Evolutionary conservation across 1,284 basidiomycete species (phyloP).

Genomic region (Puccinia novopanici): DNA sequence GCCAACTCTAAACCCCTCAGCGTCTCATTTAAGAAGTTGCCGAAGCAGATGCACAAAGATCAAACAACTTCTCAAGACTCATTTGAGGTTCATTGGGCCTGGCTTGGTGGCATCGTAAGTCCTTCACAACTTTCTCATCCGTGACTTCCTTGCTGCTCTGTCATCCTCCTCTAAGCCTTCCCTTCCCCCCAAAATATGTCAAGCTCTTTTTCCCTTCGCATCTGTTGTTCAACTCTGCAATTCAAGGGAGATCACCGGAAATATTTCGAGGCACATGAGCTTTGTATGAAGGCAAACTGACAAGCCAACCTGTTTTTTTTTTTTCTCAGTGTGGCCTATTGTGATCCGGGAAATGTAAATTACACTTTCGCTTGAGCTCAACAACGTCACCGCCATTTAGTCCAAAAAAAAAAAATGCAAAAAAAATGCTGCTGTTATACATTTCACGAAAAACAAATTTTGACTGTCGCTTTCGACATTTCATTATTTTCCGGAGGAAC

Average conservation of each 20-base stretch:
- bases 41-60: slow-evolving; percentile 1
- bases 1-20: not conserved
- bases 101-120: slow-evolving; percentile 60
- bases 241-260: not conserved
- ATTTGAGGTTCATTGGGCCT: slow-evolving; percentile 61
- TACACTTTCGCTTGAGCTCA: not conserved
- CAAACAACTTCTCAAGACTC: slow-evolving; percentile 52
- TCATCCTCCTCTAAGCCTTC: too few relatives aligned
- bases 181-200: too few relatives aligned
- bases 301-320: not conserved
- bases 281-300: not conserved
- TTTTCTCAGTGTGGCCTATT: slow-evolving; percentile 34
- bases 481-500: not conserved
- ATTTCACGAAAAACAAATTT: not conserved
- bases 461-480: not conserved
- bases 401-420: too few relatives aligned
- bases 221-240: not conserved
- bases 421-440: too few relatives aligned
- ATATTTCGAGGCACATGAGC: not conserved
- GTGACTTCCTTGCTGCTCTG: too few relatives aligned
- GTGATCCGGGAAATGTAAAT: slow-evolving; percentile 49
- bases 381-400: not conserved
- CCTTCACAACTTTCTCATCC: too few relatives aligned
- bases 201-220: not conserved
- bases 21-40: not conserved